phyloP scores from a whole-genome alignment of 2,329 filamentous ascomycete genomes.

The Cercospora sesami region DNA sequence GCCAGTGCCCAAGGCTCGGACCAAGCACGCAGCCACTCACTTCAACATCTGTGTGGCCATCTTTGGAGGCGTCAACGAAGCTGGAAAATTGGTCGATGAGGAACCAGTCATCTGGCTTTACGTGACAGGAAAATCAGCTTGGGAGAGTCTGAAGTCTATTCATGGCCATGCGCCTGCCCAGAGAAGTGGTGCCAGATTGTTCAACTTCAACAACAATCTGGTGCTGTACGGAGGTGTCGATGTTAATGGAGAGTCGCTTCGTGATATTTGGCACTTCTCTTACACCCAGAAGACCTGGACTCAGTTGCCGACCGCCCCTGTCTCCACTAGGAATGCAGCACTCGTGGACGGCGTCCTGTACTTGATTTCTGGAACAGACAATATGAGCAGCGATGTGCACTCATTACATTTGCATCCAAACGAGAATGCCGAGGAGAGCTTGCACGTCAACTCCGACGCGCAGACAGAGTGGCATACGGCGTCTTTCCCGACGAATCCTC shows the following conservation, averaged over 20 bases:
- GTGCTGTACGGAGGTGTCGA: constrained; percentile 35
- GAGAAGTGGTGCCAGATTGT: constrained; percentile 32
- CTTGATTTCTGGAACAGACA: constrained; percentile 41
- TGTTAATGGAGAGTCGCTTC: constrained; percentile 28
- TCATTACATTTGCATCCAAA: constrained; percentile 18
- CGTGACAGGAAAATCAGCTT: constrained; percentile 36
- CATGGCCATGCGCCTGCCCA: constrained; percentile 33
- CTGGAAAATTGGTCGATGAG: constrained; percentile 39
- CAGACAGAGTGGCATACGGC: constrained; percentile 44
- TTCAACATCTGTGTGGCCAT: constrained; percentile 44
- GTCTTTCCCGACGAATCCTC: constrained; percentile 46
- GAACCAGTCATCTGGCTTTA: constrained; percentile 46
- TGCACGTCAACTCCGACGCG: constrained; percentile 25
- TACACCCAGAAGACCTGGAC: constrained; percentile 34
- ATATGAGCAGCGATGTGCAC: constrained; percentile 37
- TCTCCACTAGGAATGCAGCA: constrained; percentile 39
- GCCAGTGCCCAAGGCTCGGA: constrained; percentile 40
- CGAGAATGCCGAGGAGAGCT: constrained; percentile 12
- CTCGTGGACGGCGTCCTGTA: constrained; percentile 43
- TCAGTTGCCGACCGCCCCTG: constrained; percentile 34
- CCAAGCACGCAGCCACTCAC: constrained; percentile 44
- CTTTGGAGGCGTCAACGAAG: constrained; percentile 43
- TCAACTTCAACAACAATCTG: constrained; percentile 35
- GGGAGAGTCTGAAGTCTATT: constrained; percentile 31
- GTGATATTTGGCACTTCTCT: constrained; percentile 37